A percentile compares a stretch with the other conserved stretches of the same genome.
Evolutionary conservation across 306 rosid genomes (phyloP).

Genomic region (Cucumis sativus): Cucumber_9930_V3 NC_026660.2:22337001-22337500

Average conservation of each 20-base stretch:
- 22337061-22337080: too few species aligned
- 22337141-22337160: too few species aligned
- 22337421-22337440: neutral
- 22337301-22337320: neutral
- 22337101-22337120: too few species aligned
- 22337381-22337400: neutral
- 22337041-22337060: too few species aligned
- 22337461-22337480: constrained; percentile 1
- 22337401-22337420: neutral
- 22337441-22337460: neutral
- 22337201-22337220: neutral
- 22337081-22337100: too few species aligned
- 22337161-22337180: too few species aligned
- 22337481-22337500: neutral
- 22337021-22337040: too few species aligned
- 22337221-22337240: neutral
- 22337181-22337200: too few species aligned
- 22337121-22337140: too few species aligned
- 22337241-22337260: neutral
- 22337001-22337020: too few species aligned
- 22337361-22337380: too few species aligned
- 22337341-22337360: neutral
- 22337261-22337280: neutral
- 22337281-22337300: neutral
- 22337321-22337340: neutral